Percentiles rank a stretch among this genome's conserved stretches.
phyloP scores from a whole-genome alignment of 208 protist genomes.

The Trypanosoma scelopori region DNA sequence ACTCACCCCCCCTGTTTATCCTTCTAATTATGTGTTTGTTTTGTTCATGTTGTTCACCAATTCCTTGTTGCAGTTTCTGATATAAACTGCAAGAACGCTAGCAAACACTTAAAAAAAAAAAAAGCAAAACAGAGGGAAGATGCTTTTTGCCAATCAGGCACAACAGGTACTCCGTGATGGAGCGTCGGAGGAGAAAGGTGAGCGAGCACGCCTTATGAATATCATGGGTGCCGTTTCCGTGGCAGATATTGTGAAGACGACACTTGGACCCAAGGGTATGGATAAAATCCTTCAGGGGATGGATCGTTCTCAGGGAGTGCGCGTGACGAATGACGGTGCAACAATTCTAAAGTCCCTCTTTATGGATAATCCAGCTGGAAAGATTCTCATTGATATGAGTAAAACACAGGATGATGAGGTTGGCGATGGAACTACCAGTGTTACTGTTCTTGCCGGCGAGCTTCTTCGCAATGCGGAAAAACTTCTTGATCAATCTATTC shows the following conservation, averaged over 20 bases:
- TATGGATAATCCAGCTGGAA: constrained; percentile 99
- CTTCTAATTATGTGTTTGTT: too few species aligned
- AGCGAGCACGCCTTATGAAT: constrained; percentile 91
- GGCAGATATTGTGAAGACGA: constrained; percentile 99
- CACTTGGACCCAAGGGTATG: constrained; percentile 99
- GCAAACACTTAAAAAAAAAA: too few species aligned
- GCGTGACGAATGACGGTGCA: constrained; percentile 99
- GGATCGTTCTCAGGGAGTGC: constrained; percentile 80
- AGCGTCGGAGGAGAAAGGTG: constrained; percentile 91
- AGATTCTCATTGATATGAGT: constrained; percentile 98
- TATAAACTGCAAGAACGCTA: background rate
- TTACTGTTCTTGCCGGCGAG: constrained; percentile 98
- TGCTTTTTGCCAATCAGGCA: constrained; percentile 82
- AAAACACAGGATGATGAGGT: constrained; percentile 99
- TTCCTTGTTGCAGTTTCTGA: constrained; percentile 6
- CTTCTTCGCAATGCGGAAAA: constrained; percentile 99
- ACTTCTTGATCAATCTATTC: constrained; percentile 96
- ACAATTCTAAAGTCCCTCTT: constrained; percentile 99
- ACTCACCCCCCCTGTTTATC: too few species aligned
- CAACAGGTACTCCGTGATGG: constrained; percentile 82
- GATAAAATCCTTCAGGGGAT: constrained; percentile 94
- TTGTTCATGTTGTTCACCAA: too few species aligned
- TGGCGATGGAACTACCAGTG: constrained; percentile 99
- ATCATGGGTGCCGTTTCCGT: constrained; percentile 90
- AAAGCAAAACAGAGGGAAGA: constrained; percentile 23